Conservation (phyloP, 108 stramenopile genomes). For the Pseudonitzschia multistriata region DNA sequence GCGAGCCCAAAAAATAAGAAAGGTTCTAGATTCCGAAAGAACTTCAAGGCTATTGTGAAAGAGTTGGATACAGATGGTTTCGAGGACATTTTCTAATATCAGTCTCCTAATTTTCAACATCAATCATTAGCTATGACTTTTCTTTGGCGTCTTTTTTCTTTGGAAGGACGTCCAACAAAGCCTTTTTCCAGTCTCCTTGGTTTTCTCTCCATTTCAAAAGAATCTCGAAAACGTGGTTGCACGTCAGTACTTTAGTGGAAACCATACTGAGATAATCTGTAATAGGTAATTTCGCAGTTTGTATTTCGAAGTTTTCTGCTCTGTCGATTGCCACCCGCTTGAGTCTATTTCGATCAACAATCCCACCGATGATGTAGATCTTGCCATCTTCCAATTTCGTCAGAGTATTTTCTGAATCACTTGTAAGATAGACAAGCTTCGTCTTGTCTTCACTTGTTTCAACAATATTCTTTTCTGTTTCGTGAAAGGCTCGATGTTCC, state of each 20-base stretch:
- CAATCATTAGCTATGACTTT: conserved; percentile 1
- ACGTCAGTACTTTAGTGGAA: conserved; percentile 67
- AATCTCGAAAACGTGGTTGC: conserved; percentile 86
- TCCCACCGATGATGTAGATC: conserved; percentile 84
- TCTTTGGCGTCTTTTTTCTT: conserved; percentile 60
- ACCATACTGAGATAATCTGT: conserved; percentile 53
- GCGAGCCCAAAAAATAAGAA: conserved; percentile 80
- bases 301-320: conserved; percentile 61
- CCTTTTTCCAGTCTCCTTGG: conserved; percentile 68
- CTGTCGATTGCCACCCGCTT: conserved; percentile 59
- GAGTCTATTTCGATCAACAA: conserved; percentile 82
- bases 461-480: conserved; percentile 41
- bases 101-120: neutral
- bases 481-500: conserved; percentile 52
- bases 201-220: conserved; percentile 62
- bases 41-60: conserved; percentile 75
- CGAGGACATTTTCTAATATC: conserved; percentile 25
- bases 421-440: conserved; percentile 73
- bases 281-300: conserved; percentile 73
- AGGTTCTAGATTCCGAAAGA: conserved; percentile 64
- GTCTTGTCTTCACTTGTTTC: conserved; percentile 37
- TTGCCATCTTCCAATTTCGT: conserved; percentile 54
- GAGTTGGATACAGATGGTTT: conserved; percentile 54
- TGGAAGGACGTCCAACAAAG: conserved; percentile 64
- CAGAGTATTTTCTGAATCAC: conserved; percentile 70